Percentiles rank a stretch among this genome's conserved stretches.
Evolutionary conservation across 1,139 yeast genomes (phyloP).

Genomic region (Yamadazyma taylorii): DNA sequence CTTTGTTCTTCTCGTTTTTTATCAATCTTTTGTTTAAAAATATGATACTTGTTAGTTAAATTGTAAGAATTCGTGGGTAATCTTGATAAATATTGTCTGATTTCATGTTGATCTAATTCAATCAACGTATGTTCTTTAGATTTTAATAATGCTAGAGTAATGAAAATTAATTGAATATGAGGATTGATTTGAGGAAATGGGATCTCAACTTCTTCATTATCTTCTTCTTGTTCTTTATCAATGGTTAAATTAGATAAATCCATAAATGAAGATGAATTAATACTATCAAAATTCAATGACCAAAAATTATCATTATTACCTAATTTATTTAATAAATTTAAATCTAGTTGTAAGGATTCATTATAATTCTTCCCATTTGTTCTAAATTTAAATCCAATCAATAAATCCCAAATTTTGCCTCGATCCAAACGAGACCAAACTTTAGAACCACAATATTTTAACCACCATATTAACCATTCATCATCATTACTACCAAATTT

Average conservation of each 20-base stretch:
- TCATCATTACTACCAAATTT: slow-evolving; percentile 67
- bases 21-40: slow-evolving; percentile 27
- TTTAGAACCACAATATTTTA: slow-evolving; percentile 88
- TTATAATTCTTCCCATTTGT: slow-evolving; percentile 34
- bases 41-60: slow-evolving; percentile 34
- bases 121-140: slow-evolving; percentile 75
- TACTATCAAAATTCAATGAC: slow-evolving; percentile 23
- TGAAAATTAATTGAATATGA: slow-evolving; percentile 74
- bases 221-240: slow-evolving; percentile 1
- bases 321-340: slow-evolving; percentile 28
- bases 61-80: slow-evolving; percentile 45
- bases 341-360: slow-evolving; percentile 27
- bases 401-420: slow-evolving; percentile 85
- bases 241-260: slow-evolving; percentile 4
- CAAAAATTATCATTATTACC: slow-evolving; percentile 47
- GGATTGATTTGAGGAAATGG: slow-evolving; percentile 74
- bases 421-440: slow-evolving; percentile 81
- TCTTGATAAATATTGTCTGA: slow-evolving; percentile 71
- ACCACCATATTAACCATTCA: slow-evolving; percentile 95
- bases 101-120: slow-evolving; percentile 89
- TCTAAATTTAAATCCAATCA: slow-evolving; percentile 74
- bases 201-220: slow-evolving; percentile 23
- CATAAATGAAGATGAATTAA: slow-evolving; percentile 6
- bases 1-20: slow-evolving; percentile 20
- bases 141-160: slow-evolving; percentile 76